These are phyloP conservation scores for Annulohypoxylon maeteangense DNA, from an alignment of 495 filamentous ascomycete genomes.

Conservation along the genomic window DNA sequence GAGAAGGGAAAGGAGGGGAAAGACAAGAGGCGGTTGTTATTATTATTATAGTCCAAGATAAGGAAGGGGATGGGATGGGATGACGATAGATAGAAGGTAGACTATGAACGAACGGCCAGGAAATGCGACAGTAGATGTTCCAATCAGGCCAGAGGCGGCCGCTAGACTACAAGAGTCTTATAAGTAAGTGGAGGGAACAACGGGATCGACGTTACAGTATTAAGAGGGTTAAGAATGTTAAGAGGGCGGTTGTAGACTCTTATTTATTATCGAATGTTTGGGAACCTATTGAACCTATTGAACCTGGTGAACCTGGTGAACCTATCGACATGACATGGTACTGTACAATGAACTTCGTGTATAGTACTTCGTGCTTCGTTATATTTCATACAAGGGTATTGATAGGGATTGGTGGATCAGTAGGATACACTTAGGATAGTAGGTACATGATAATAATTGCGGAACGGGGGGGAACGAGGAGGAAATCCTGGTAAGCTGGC, in stretches of 20 bases:
- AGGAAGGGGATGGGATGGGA: not conserved
- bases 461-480: constrained; percentile 9
- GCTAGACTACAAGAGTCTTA: constrained; percentile 13
- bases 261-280: constrained; percentile 38
- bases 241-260: constrained; percentile 23
- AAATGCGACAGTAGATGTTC: constrained; percentile 14
- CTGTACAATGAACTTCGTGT: not conserved
- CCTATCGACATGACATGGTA: not conserved
- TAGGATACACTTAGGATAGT: not conserved
- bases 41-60: no score
- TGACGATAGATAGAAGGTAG: not conserved
- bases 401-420: constrained; percentile 31
- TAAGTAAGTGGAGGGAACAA: constrained; percentile 17
- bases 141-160: constrained; percentile 15
- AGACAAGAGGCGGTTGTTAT: no score
- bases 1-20: not conserved
- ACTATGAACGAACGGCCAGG: not conserved
- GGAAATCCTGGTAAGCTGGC: constrained; percentile 3
- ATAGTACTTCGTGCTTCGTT: constrained; percentile 3
- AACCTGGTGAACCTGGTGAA: not conserved
- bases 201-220: constrained; percentile 23
- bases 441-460: not conserved
- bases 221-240: constrained; percentile 25
- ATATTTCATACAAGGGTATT: constrained; percentile 27
- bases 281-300: not conserved